Evolutionary conservation across 345 rosid species (phyloP).

Genomic region (Salix udensis): DNA sequence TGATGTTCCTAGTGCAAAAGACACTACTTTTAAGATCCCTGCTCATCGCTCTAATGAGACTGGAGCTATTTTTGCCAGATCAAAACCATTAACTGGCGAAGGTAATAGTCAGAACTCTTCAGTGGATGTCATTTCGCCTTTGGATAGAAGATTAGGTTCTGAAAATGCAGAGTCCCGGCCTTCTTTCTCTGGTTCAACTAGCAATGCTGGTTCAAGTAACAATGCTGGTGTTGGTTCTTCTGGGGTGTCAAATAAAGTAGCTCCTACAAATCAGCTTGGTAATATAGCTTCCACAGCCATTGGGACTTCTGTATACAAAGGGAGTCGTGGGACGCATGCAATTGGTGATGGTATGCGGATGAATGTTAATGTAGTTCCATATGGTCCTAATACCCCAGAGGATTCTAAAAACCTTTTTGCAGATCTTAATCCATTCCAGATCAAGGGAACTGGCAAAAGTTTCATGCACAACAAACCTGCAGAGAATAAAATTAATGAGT

Average conservation of each 20-base stretch:
- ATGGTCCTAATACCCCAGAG: conserved; percentile 57
- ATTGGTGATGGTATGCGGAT: conserved; percentile 59
- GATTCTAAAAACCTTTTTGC: conserved; percentile 79
- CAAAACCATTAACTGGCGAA: conserved; percentile 57
- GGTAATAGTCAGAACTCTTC: conserved; percentile 57
- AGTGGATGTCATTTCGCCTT: conserved; percentile 28
- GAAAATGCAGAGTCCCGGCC: conserved; percentile 34
- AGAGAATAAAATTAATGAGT: conserved; percentile 54
- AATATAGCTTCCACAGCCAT: conserved; percentile 40
- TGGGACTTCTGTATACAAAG: conserved; percentile 55
- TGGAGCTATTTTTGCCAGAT: conserved; percentile 33
- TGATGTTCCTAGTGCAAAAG: conserved; percentile 65
- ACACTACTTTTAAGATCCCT: conserved; percentile 45
- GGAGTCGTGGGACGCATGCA: conserved; percentile 48
- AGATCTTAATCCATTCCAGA: conserved; percentile 92
- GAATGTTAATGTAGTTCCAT: conserved; percentile 70
- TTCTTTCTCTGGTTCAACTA: conserved; percentile 30
- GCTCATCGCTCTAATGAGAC: conserved; percentile 41
- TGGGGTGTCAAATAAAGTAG: conserved; percentile 37
- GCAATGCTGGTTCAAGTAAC: conserved; percentile 36
- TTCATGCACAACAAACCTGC: conserved; percentile 47
- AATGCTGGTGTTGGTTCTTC: conserved; percentile 55
- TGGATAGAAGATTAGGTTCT: conserved; percentile 38
- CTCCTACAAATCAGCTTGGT: conserved; percentile 47
- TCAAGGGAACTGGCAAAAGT: conserved; percentile 70